Percentiles rank a stretch among this genome's conserved stretches.
Conservation (phyloP, 495 filamentous ascomycete species). For the Xylaria flabelliformis region DNA sequence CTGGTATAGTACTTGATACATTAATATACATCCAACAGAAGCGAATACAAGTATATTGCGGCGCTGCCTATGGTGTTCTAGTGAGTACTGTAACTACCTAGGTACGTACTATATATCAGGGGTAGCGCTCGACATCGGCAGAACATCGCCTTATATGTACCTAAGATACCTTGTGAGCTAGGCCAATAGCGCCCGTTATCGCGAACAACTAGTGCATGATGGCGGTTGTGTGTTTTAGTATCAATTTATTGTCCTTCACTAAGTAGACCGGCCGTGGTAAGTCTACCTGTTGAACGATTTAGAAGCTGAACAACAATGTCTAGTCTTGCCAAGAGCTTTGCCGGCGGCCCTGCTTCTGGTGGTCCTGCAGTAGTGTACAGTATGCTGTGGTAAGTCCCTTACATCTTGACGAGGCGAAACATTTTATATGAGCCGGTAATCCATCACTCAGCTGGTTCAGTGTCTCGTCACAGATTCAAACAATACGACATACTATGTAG, state of each 20-base stretch:
- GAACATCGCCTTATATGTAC: neutral
- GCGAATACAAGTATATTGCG: neutral
- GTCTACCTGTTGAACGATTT: neutral
- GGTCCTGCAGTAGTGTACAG: slow-evolving; percentile 15
- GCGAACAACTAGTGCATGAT: slow-evolving; percentile 13
- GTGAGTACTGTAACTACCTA: neutral
- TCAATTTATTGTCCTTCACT: neutral
- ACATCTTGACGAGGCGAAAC: slow-evolving; percentile 16
- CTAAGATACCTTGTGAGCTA: neutral
- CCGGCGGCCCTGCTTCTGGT: neutral
- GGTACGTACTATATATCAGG: too few relatives aligned
- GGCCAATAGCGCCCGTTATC: slow-evolving; percentile 3
- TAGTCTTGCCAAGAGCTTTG: slow-evolving; percentile 5
- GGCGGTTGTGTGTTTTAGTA: neutral
- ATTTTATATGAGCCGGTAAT: slow-evolving; percentile 16
- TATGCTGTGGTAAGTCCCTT: slow-evolving; percentile 10
- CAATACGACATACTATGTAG: neutral
- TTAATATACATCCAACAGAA: neutral
- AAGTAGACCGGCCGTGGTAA: neutral
- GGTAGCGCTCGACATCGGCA: slow-evolving; percentile 1
- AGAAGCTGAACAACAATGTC: neutral
- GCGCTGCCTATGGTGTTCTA: neutral
- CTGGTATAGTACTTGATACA: neutral
- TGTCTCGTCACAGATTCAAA: neutral
- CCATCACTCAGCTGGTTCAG: neutral